Conservation (phyloP, 352 stramenopile species). For the Blastocystis sp. region DNA sequence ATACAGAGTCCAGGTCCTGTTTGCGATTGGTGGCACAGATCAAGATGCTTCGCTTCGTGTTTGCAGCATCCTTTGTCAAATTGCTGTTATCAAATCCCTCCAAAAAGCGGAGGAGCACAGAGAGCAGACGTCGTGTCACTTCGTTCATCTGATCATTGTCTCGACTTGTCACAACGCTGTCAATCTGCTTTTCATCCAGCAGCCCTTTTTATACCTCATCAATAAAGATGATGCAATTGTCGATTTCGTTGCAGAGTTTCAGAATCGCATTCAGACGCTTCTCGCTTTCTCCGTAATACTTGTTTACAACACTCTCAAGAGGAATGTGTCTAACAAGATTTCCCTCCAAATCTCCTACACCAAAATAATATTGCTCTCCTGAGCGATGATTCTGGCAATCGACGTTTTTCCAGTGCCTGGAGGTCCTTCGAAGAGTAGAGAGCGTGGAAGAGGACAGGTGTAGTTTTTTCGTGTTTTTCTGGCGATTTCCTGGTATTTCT, state of each 20-base stretch:
- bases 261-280: slow-evolving; percentile 87
- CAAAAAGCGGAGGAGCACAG: slow-evolving; percentile 80
- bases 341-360: slow-evolving; percentile 65
- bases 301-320: slow-evolving; percentile 84
- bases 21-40: slow-evolving; percentile 86
- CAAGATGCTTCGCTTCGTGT: slow-evolving; percentile 68
- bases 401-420: slow-evolving; percentile 86
- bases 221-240: slow-evolving; percentile 84
- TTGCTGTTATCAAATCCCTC: slow-evolving; percentile 83
- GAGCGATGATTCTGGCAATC: slow-evolving; percentile 83
- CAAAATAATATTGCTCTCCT: slow-evolving; percentile 81
- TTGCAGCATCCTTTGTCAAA: slow-evolving; percentile 68
- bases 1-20: slow-evolving; percentile 78
- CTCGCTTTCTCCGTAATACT: slow-evolving; percentile 88
- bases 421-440: slow-evolving; percentile 83
- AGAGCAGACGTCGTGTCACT: slow-evolving; percentile 80
- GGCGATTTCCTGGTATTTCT: slow-evolving; percentile 80
- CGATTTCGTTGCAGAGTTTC: slow-evolving; percentile 81
- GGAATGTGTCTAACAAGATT: slow-evolving; percentile 70
- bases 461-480: slow-evolving; percentile 77
- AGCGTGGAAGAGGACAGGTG: slow-evolving; percentile 64
- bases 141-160: slow-evolving; percentile 82
- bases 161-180: slow-evolving; percentile 78
- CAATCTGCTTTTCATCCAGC: slow-evolving; percentile 71
- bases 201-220: slow-evolving; percentile 68